Evolutionary conservation across 2,329 filamentous ascomycete genomes (phyloP).

Genomic region (Chaetomium olivaceum): DNA sequence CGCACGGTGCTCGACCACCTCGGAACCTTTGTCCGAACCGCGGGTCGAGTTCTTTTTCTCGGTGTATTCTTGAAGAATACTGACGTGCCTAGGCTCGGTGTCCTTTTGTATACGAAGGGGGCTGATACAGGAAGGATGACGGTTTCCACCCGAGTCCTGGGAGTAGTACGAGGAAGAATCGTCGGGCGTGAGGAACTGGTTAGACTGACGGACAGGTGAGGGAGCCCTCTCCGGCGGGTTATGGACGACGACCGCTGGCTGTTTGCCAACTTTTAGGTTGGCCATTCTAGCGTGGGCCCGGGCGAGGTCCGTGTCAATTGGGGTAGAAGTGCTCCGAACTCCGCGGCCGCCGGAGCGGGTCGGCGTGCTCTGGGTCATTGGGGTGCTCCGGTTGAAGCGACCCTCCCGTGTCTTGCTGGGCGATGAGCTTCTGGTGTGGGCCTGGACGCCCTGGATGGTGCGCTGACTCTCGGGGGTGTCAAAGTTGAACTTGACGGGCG

Average conservation of each 20-base stretch:
- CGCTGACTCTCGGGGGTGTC: slow-evolving; percentile 13
- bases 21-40: slow-evolving; percentile 5
- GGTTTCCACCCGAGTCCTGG: slow-evolving; percentile 31
- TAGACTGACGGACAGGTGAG: slow-evolving; percentile 14
- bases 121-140: slow-evolving; percentile 30
- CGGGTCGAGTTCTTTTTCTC: slow-evolving; percentile 17
- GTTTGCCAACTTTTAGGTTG: slow-evolving; percentile 1
- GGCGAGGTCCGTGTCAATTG: slow-evolving; percentile 25
- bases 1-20: not conserved
- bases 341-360: not conserved
- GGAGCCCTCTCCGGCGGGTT: slow-evolving; percentile 17
- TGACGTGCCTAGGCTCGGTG: slow-evolving; percentile 24
- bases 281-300: slow-evolving; percentile 14
- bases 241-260: slow-evolving; percentile 18
- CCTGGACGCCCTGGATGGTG: slow-evolving; percentile 12
- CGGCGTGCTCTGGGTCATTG: not conserved
- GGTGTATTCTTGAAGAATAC: slow-evolving; percentile 27
- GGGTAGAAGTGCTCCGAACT: slow-evolving; percentile 2
- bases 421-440: slow-evolving; percentile 5
- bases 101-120: slow-evolving; percentile 34
- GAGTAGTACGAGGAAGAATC: slow-evolving; percentile 40
- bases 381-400: not conserved
- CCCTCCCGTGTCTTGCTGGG: slow-evolving; percentile 18
- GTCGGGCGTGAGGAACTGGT: slow-evolving; percentile 15
- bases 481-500: slow-evolving; percentile 29